Conservation (phyloP, 2,329 filamentous ascomycete genomes). For the Tothia fuscella region DNA sequence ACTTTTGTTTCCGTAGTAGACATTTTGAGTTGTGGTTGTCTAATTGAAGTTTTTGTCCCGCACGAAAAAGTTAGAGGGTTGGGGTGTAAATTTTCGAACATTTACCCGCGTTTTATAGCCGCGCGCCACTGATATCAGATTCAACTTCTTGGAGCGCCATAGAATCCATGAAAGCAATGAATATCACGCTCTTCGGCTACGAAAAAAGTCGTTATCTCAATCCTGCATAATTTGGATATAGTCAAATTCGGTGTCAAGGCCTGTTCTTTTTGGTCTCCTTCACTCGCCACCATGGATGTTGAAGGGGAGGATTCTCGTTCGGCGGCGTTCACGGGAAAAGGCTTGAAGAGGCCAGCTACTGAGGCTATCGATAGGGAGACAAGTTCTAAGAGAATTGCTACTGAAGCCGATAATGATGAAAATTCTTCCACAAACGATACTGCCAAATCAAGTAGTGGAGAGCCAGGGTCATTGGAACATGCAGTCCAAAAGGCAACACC, state of each 20-base stretch:
- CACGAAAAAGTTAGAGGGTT: not conserved
- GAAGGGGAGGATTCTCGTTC: constrained; percentile 2
- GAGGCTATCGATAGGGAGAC: not conserved
- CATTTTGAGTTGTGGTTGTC: not conserved
- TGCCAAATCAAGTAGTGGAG: not conserved
- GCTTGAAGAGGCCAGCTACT: not conserved
- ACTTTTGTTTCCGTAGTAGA: not conserved
- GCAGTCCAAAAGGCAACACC: not conserved
- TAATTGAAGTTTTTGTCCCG: not conserved
- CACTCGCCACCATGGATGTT: not conserved
- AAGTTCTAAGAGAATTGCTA: not conserved
- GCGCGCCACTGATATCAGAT: too few species aligned
- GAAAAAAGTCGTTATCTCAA: not conserved
- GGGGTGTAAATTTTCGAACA: not conserved
- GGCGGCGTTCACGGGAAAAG: not conserved
- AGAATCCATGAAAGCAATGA: constrained; percentile 39
- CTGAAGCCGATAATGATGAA: not conserved
- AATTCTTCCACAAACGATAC: not conserved
- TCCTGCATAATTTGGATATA: not conserved
- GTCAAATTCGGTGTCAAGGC: not conserved
- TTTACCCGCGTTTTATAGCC: constrained; percentile 56
- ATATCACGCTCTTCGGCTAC: not conserved
- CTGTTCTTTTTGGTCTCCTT: not conserved
- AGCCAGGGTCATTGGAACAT: not conserved
- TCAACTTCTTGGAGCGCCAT: constrained; percentile 87